A percentile compares a stretch with the other conserved stretches of the same genome.
Evolutionary conservation across 495 filamentous ascomycete species (phyloP).

Genomic region (Neurospora hispaniola): DNA sequence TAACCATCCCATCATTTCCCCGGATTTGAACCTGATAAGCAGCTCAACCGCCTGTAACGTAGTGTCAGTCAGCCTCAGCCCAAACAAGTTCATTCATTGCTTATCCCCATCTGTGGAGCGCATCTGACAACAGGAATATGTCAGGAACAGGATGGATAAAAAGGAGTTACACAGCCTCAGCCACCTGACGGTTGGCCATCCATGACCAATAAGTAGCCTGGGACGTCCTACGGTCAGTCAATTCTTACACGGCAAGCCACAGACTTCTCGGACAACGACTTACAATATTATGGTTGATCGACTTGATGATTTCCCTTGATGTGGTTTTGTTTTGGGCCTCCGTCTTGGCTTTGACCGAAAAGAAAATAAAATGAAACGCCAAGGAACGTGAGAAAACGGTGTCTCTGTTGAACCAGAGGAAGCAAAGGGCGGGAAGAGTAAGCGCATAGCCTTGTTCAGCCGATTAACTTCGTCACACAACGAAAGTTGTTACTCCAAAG

Average conservation of each 20-base stretch:
- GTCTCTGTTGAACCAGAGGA: not conserved
- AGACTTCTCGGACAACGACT: not conserved
- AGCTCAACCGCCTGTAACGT: not conserved
- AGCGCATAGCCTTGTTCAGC: not conserved
- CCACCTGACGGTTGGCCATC: not conserved
- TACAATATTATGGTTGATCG: not conserved
- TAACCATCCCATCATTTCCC: not conserved
- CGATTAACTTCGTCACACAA: not conserved
- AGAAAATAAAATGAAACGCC: not conserved
- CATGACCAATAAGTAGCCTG: not conserved
- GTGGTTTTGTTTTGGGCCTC: not conserved
- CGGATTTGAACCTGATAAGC: not conserved
- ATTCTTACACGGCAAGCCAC: not conserved
- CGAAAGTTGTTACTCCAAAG: not conserved
- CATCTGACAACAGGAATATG: not conserved
- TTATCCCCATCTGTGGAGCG: not conserved
- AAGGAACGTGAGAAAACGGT: not conserved
- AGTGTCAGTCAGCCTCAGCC: not conserved
- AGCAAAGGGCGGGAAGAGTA: not conserved
- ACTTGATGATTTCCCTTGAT: not conserved
- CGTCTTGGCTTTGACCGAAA: not conserved
- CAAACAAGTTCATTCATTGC: not conserved
- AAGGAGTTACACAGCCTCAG: not conserved
- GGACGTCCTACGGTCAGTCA: not conserved
- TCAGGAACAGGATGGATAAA: not conserved